Percentiles rank a stretch among this genome's conserved stretches.
Conservation (phyloP, 768 basidiomycete genomes). For the Polyporus arcularius region DNA sequence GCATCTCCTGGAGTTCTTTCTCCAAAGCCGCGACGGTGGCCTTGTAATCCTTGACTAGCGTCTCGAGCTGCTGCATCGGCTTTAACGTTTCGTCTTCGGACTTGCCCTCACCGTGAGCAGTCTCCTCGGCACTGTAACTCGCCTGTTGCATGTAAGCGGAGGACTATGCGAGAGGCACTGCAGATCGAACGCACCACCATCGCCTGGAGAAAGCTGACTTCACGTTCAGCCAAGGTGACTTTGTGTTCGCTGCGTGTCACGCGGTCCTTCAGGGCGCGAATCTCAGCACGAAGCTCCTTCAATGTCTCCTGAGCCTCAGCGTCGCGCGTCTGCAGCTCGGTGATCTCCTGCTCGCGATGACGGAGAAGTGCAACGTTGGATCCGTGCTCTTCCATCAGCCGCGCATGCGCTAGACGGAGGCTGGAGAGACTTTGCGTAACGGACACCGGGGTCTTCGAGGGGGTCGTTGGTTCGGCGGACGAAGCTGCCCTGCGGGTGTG, state of each 20-base stretch:
- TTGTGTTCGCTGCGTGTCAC: conserved; percentile 40
- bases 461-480: conserved; percentile 34
- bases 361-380: conserved; percentile 53
- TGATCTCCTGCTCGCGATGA: conserved; percentile 53
- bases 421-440: conserved; percentile 58
- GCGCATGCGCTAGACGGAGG: conserved; percentile 63
- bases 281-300: conserved; percentile 39
- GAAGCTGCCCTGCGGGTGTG: conserved; percentile 39
- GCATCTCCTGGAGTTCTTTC: conserved; percentile 48
- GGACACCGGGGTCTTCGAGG: conserved; percentile 51
- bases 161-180: neutral
- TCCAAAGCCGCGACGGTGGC: conserved; percentile 45
- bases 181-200: conserved; percentile 52
- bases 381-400: conserved; percentile 69
- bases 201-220: conserved; percentile 66
- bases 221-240: conserved; percentile 51
- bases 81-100: conserved; percentile 41
- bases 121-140: conserved; percentile 64
- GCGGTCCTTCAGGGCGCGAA: conserved; percentile 42
- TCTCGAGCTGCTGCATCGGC: conserved; percentile 56
- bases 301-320: conserved; percentile 11
- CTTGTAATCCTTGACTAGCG: conserved; percentile 58
- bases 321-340: conserved; percentile 38
- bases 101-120: conserved; percentile 29
- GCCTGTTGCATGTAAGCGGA: conserved; percentile 38